These are phyloP conservation scores for Tagetes erecta DNA, from an alignment of 129 eudicot genomes.

Conservation along the genomic window DNA sequence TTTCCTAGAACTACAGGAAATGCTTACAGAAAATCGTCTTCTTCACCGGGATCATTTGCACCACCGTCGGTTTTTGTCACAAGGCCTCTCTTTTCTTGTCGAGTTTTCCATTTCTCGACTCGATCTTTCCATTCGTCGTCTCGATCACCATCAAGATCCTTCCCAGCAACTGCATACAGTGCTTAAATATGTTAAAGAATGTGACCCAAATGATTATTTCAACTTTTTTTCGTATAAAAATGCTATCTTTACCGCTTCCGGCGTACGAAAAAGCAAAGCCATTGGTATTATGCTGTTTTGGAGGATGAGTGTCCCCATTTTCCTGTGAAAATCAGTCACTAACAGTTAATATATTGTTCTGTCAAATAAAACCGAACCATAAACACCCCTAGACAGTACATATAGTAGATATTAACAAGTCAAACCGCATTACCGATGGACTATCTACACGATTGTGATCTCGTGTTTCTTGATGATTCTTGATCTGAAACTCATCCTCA, in stretches of 20 bases:
- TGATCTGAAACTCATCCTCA: conserved; percentile 78
- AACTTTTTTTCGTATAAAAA: not conserved
- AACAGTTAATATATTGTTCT: not conserved
- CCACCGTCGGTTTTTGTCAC: conserved; percentile 55
- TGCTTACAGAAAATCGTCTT: conserved; percentile 79
- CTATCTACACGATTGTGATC: conserved; percentile 37
- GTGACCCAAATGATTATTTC: not conserved
- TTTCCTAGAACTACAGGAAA: not conserved
- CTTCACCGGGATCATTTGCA: conserved; percentile 65
- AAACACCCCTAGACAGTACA: not conserved
- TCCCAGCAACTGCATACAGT: conserved; percentile 58
- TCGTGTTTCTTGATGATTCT: conserved; percentile 41
- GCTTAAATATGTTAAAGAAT: not conserved
- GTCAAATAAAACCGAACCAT: not conserved
- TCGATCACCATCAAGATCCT: conserved; percentile 78
- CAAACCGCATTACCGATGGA: conserved; percentile 36
- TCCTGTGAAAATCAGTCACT: conserved; percentile 42
- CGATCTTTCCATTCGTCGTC: conserved; percentile 96
- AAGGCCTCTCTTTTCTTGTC: conserved; percentile 88
- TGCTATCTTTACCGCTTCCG: conserved; percentile 68
- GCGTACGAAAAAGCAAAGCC: conserved; percentile 71
- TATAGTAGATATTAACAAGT: not conserved
- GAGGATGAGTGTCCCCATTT: conserved; percentile 56
- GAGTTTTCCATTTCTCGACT: conserved; percentile 91
- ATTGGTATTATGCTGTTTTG: conserved; percentile 55